These are phyloP conservation scores for Plantago major DNA, from an alignment of 257 asterid species.

Conservation along the genomic window DNA sequence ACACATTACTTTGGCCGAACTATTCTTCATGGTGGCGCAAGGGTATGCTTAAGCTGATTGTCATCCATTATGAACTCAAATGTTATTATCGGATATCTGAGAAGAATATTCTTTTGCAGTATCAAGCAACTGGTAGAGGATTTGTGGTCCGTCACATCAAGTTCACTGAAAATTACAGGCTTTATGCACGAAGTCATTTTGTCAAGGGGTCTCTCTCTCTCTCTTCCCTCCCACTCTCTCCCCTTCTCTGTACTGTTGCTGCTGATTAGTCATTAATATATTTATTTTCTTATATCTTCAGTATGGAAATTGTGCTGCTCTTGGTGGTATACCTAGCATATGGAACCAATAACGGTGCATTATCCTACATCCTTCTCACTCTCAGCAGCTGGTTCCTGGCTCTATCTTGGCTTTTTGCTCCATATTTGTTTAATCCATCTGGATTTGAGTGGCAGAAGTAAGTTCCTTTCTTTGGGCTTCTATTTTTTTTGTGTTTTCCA, in stretches of 20 bases:
- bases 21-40: conserved; percentile 97
- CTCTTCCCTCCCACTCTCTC: conserved; percentile 31
- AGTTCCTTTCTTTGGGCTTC: conserved; percentile 22
- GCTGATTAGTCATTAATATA: conserved; percentile 4
- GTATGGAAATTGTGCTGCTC: conserved; percentile 84
- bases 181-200: conserved; percentile 93
- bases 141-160: conserved; percentile 96
- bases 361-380: conserved; percentile 82
- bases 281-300: conserved; percentile 35
- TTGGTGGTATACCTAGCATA: conserved; percentile 82
- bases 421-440: conserved; percentile 93
- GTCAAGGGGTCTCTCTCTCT: conserved; percentile 76
- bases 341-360: conserved; percentile 65
- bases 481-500: conserved; percentile 7
- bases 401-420: conserved; percentile 91
- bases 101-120: conserved; percentile 42
- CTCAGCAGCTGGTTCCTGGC: conserved; percentile 95
- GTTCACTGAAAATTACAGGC: conserved; percentile 94
- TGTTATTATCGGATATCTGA: background rate
- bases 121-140: conserved; percentile 98
- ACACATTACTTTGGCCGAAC: conserved; percentile 98
- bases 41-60: conserved; percentile 41
- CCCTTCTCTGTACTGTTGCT: conserved; percentile 8
- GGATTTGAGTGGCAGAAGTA: conserved; percentile 99
- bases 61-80: conserved; percentile 19